phyloP scores from a whole-genome alignment of 1,284 basidiomycete genomes.

The Phellopilus nigrolimitatus region DNA sequence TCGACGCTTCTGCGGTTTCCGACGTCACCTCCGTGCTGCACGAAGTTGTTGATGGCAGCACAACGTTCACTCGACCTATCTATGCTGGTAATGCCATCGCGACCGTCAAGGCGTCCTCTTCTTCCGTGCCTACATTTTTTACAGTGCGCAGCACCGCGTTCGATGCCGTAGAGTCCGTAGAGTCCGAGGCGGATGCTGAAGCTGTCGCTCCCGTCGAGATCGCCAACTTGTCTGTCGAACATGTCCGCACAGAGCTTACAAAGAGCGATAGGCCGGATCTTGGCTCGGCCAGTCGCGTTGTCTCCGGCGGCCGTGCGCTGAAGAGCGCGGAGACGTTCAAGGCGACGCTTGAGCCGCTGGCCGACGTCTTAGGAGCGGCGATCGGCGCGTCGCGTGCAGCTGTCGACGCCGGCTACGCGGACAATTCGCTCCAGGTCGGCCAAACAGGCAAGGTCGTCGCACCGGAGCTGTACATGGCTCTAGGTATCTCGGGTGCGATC shows the following conservation, averaged over 20 bases:
- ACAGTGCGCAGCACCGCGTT: slow-evolving; percentile 97
- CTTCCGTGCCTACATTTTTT: slow-evolving; percentile 85
- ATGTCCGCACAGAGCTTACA: slow-evolving; percentile 81
- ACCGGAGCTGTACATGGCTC: slow-evolving; percentile 91
- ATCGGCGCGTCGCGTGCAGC: slow-evolving; percentile 97
- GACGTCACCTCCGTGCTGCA: slow-evolving; percentile 86
- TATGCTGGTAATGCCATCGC: slow-evolving; percentile 98
- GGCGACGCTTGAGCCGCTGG: slow-evolving; percentile 84
- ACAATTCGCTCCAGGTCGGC: slow-evolving; percentile 97
- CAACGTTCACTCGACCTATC: slow-evolving; percentile 89
- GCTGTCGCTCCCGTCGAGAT: slow-evolving; percentile 69
- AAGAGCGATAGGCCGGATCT: slow-evolving; percentile 95
- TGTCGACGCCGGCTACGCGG: slow-evolving; percentile 97
- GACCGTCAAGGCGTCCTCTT: slow-evolving; percentile 76
- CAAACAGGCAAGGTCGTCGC: slow-evolving; percentile 98
- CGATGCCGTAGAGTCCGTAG: slow-evolving; percentile 59
- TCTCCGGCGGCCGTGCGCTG: slow-evolving; percentile 93
- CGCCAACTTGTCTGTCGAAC: slow-evolving; percentile 60
- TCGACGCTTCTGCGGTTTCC: slow-evolving; percentile 85
- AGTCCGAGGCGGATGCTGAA: no score
- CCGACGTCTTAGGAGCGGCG: slow-evolving; percentile 90
- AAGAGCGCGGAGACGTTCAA: slow-evolving; percentile 95
- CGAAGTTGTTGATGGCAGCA: slow-evolving; percentile 63
- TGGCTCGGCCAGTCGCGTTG: slow-evolving; percentile 81
- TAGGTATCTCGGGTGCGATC: slow-evolving; percentile 98